Evolutionary conservation across 148 eudicot genomes (phyloP).

Genomic region (Polygonum aviculare): DNA sequence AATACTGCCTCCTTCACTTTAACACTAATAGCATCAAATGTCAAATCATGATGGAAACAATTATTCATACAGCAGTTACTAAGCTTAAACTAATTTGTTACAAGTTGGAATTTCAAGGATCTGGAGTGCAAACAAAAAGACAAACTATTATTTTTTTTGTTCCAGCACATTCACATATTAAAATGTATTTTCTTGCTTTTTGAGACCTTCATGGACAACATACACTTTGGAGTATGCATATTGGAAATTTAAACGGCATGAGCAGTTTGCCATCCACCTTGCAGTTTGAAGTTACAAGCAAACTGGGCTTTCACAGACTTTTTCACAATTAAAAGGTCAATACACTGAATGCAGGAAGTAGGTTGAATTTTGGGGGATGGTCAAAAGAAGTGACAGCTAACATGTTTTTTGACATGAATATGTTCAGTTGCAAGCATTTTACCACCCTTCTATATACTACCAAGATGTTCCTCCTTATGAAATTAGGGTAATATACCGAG

Average conservation of each 20-base stretch:
- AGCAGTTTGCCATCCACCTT: background rate
- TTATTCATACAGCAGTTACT: background rate
- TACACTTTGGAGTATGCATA: background rate
- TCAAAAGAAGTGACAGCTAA: background rate
- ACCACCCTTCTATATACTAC: background rate
- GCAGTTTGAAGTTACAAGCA: background rate
- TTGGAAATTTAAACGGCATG: background rate
- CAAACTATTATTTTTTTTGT: background rate
- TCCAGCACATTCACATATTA: background rate
- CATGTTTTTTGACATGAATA: background rate
- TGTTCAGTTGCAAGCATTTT: background rate
- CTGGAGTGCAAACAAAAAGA: background rate
- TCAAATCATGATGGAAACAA: background rate
- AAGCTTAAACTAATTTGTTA: background rate
- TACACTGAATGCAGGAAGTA: background rate
- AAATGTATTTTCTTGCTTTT: background rate
- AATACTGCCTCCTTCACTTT: background rate
- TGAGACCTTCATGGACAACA: background rate
- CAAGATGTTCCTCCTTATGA: background rate
- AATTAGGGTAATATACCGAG: background rate
- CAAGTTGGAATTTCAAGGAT: background rate
- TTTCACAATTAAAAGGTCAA: background rate
- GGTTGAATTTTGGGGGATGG: background rate
- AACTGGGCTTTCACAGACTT: background rate
- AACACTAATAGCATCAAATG: background rate